Percentiles rank a stretch among this genome's conserved stretches.
Evolutionary conservation across 176 grass and related monocot species (phyloP).

Genomic region (Typha latifolia): DNA sequence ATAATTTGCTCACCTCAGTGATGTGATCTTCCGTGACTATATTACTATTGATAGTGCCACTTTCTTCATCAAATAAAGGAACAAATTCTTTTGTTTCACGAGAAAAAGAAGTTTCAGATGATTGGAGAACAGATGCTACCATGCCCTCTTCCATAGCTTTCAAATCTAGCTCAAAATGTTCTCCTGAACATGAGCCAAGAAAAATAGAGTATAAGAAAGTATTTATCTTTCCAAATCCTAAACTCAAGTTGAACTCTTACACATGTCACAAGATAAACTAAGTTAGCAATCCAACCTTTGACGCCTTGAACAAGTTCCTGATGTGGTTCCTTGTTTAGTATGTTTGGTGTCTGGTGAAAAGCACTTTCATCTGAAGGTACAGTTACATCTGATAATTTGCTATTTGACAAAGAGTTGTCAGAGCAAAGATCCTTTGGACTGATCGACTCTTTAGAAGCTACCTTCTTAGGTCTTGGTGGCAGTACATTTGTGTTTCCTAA

Average conservation of each 20-base stretch:
- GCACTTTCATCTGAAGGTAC: constrained; percentile 38
- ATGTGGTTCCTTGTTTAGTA: constrained; percentile 24
- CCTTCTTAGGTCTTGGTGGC: constrained; percentile 71
- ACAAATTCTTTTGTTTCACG: constrained; percentile 6
- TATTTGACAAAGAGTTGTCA: constrained; percentile 32
- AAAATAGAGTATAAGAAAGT: constrained; percentile 14
- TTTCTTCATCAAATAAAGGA: constrained; percentile 26
- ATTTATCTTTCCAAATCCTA: constrained; percentile 12
- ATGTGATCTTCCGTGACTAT: constrained; percentile 36
- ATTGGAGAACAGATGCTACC: constrained; percentile 25
- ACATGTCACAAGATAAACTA: constrained; percentile 13
- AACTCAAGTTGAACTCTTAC: not conserved
- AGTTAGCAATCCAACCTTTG: constrained; percentile 32
- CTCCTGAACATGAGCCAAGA: constrained; percentile 33
- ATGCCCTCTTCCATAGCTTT: constrained; percentile 40
- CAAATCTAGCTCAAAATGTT: constrained; percentile 55
- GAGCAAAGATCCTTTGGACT: constrained; percentile 43
- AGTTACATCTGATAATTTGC: constrained; percentile 69
- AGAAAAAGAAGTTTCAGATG: constrained; percentile 33
- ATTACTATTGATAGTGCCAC: constrained; percentile 32
- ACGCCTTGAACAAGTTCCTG: constrained; percentile 30
- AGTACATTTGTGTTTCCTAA: constrained; percentile 30
- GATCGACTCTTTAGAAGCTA: constrained; percentile 68
- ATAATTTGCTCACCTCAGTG: constrained; percentile 46
- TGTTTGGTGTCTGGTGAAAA: constrained; percentile 24